A percentile compares a stretch with the other conserved stretches of the same genome.
Evolutionary conservation across 345 rosid species (phyloP).

Genomic region (Capsella bursapastoris): DNA sequence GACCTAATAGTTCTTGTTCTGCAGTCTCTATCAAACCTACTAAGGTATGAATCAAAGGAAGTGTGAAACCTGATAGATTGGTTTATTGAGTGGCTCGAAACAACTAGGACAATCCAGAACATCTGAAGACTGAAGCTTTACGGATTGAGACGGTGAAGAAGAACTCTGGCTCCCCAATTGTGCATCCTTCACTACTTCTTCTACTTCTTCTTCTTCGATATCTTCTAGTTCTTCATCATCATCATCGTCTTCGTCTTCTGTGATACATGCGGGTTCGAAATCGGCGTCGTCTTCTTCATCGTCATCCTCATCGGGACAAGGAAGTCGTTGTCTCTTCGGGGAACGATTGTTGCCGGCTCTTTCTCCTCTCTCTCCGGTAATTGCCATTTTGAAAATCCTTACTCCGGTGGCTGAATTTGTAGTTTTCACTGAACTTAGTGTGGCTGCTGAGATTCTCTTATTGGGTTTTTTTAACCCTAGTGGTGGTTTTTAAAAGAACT

Average conservation of each 20-base stretch:
- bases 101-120: conserved; percentile 36
- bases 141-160: neutral
- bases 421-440: too few relatives aligned
- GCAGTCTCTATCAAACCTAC: too few relatives aligned
- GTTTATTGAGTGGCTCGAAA: conserved; percentile 17
- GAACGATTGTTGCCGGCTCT: neutral
- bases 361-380: neutral
- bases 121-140: conserved; percentile 13
- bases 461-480: neutral
- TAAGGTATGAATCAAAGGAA: too few relatives aligned
- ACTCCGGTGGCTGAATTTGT: too few relatives aligned
- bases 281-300: too few relatives aligned
- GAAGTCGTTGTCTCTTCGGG: conserved; percentile 18
- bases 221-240: too few relatives aligned
- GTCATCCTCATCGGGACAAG: neutral
- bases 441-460: too few relatives aligned
- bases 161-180: neutral
- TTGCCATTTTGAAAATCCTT: neutral
- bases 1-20: too few relatives aligned
- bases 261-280: too few relatives aligned
- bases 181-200: neutral
- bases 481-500: too few relatives aligned
- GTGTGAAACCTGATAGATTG: conserved; percentile 36
- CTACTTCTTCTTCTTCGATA: neutral
- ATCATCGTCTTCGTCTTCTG: too few relatives aligned